Evolutionary conservation across 352 stramenopile genomes (phyloP).

Genomic region (Phytophthora pseudosyringae): DNA sequence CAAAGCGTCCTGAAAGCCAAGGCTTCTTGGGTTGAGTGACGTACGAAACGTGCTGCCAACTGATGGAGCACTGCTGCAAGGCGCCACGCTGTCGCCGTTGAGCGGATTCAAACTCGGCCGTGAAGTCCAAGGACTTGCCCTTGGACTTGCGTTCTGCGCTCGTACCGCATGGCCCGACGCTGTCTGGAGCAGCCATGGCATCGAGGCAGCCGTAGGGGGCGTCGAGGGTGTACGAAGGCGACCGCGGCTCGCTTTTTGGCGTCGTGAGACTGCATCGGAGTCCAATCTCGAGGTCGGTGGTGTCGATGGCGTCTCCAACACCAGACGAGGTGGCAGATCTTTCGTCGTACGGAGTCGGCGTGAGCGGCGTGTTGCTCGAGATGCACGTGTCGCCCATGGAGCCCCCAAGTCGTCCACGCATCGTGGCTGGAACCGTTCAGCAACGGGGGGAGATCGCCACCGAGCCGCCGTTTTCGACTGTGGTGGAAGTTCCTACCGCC

Average conservation of each 20-base stretch:
- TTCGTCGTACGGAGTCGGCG: slow-evolving; percentile 17
- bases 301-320: slow-evolving; percentile 18
- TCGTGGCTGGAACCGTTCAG: background rate
- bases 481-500: slow-evolving; percentile 4
- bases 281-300: slow-evolving; percentile 13
- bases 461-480: background rate
- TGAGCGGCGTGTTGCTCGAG: slow-evolving; percentile 29
- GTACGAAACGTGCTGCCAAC: slow-evolving; percentile 67
- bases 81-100: slow-evolving; percentile 24
- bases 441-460: background rate
- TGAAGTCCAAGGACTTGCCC: slow-evolving; percentile 25
- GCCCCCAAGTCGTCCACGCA: slow-evolving; percentile 14
- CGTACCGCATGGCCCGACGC: background rate
- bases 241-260: slow-evolving; percentile 13
- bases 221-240: slow-evolving; percentile 19
- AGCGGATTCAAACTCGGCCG: slow-evolving; percentile 21
- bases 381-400: slow-evolving; percentile 33
- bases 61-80: slow-evolving; percentile 51
- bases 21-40: slow-evolving; percentile 43
- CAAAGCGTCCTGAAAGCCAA: slow-evolving; percentile 11
- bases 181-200: background rate
- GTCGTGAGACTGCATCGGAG: slow-evolving; percentile 22
- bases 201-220: slow-evolving; percentile 30
- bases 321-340: slow-evolving; percentile 13
- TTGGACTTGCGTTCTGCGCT: slow-evolving; percentile 20